A percentile compares a stretch with the other conserved stretches of the same genome.
Evolutionary conservation across 108 stramenopile genomes (phyloP).

Genomic region (Pinguiococcus pyrenoidosus): DNA sequence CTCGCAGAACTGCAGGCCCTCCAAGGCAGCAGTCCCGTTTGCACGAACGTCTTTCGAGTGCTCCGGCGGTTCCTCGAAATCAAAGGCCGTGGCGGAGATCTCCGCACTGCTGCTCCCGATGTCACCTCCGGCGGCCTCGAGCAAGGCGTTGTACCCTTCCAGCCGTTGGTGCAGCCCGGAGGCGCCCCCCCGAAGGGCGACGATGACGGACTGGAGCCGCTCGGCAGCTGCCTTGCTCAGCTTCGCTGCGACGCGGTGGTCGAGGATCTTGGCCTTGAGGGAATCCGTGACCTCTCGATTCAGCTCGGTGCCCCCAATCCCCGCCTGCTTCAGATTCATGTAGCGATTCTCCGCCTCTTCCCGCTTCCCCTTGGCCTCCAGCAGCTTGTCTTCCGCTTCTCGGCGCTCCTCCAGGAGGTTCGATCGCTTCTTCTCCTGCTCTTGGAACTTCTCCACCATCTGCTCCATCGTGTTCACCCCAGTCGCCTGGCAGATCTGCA

Average conservation of each 20-base stretch:
- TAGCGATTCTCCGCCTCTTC: constrained; percentile 34
- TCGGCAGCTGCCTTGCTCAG: constrained; percentile 45
- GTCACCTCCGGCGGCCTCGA: constrained; percentile 21
- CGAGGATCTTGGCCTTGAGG: constrained; percentile 31
- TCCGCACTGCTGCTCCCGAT: too few species aligned
- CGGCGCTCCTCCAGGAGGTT: constrained; percentile 40
- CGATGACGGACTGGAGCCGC: constrained; percentile 42
- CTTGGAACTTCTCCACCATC: constrained; percentile 46
- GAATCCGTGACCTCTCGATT: constrained; percentile 41
- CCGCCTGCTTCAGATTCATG: constrained; percentile 32
- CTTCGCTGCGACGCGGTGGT: constrained; percentile 38
- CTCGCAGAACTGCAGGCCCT: constrained; percentile 12
- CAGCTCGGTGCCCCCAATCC: constrained; percentile 47
- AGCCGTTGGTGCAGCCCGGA: constrained; percentile 51
- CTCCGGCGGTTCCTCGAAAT: too few species aligned
- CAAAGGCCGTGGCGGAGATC: too few species aligned
- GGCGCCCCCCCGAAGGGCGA: constrained; percentile 51
- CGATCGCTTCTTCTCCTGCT: constrained; percentile 36
- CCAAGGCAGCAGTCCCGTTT: too few species aligned
- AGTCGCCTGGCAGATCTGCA: constrained; percentile 46
- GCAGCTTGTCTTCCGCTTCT: constrained; percentile 44
- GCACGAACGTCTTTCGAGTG: too few species aligned
- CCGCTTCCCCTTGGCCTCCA: constrained; percentile 31
- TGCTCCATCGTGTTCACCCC: constrained; percentile 51
- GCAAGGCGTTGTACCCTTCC: constrained; percentile 35